Conservation (phyloP, 75 land plant genomes). For the Pinus tabuliformis region DNA sequence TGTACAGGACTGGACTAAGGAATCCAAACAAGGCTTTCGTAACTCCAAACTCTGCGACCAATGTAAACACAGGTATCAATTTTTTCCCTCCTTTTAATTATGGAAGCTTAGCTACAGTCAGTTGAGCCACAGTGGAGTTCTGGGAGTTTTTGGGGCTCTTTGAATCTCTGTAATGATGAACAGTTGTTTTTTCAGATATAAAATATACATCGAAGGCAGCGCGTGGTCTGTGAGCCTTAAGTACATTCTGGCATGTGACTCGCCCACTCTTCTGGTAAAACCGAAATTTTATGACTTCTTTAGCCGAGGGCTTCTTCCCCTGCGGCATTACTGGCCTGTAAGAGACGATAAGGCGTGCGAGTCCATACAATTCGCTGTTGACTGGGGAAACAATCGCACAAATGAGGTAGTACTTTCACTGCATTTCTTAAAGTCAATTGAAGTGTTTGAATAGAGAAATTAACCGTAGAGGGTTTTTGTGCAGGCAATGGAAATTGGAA, state of each 20-base stretch:
- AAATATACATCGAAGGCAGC: conserved; percentile 26
- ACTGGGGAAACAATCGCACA: conserved; percentile 20
- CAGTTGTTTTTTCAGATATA: conserved; percentile 8
- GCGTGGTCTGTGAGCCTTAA: conserved; percentile 32
- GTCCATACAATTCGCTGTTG: conserved; percentile 12
- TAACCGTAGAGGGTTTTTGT: not conserved
- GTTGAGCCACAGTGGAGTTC: not conserved
- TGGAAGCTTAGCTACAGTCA: not conserved
- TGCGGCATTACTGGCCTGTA: conserved; percentile 15
- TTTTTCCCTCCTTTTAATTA: not conserved
- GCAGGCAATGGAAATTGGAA: conserved; percentile 29
- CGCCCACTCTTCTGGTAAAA: conserved; percentile 12
- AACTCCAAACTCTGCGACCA: conserved; percentile 10
- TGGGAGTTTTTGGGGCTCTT: not conserved
- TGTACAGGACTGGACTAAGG: conserved; percentile 20
- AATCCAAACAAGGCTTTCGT: not conserved
- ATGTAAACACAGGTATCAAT: conserved; percentile 17
- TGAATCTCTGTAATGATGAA: not conserved
- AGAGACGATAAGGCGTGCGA: conserved; percentile 1
- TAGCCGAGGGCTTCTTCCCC: conserved; percentile 15
- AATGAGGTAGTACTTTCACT: conserved; percentile 5
- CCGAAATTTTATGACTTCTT: conserved; percentile 20
- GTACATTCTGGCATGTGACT: conserved; percentile 26
- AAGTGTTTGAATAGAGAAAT: not conserved
- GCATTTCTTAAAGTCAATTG: not conserved